Conservation (phyloP, 2,329 filamentous ascomycete species). For the Penicillium sp. region DNA sequence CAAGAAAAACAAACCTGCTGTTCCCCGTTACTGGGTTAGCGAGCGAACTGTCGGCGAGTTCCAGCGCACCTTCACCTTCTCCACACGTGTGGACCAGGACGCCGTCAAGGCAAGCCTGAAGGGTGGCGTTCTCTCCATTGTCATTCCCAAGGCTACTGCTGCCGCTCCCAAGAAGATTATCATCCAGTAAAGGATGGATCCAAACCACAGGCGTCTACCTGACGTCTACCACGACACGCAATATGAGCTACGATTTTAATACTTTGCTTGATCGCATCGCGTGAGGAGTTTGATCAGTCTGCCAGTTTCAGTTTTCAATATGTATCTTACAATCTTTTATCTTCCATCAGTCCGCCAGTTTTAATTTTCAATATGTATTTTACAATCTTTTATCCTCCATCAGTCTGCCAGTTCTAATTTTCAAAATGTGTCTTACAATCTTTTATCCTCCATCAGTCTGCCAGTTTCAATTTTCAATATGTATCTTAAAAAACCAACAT, state of each 20-base stretch:
- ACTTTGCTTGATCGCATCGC: background rate
- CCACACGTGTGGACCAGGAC: conserved; percentile 58
- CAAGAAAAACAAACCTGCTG: conserved; percentile 17
- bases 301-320: too few species aligned
- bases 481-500: background rate
- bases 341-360: too few species aligned
- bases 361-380: too few species aligned
- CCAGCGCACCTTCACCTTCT: conserved; percentile 60
- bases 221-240: background rate
- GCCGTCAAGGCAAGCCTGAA: conserved; percentile 61
- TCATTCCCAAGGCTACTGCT: conserved; percentile 57
- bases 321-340: too few species aligned
- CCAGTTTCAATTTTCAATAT: background rate
- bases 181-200: conserved; percentile 50
- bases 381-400: too few species aligned
- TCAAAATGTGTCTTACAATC: background rate
- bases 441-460: background rate
- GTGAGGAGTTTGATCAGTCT: background rate
- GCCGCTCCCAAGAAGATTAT: conserved; percentile 53
- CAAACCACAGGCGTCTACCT: background rate
- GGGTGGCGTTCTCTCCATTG: conserved; percentile 59
- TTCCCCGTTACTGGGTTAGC: conserved; percentile 57
- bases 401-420: background rate
- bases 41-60: conserved; percentile 62
- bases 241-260: conserved; percentile 6